Base-by-base conservation (phyloP, 1,139 yeast genomes). In the Nakaseomyces glabratus region DNA sequence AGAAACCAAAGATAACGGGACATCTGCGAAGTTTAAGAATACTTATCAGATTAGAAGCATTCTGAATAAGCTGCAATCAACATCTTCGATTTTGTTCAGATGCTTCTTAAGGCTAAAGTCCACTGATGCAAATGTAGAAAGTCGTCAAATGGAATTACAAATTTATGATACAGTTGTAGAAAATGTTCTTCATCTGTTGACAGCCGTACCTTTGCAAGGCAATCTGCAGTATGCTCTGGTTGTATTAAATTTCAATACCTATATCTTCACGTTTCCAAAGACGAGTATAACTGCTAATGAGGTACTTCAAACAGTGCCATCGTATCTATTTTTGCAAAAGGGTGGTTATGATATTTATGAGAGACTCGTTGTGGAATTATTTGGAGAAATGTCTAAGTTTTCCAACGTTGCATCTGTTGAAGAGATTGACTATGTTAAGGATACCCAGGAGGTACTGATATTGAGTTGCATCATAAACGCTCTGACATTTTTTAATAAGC, bases 1-100 rank as follows among this genome's bases (percentile, higher is more conserved):
- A 34, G 60, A 55, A n/a, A 47, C 53, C 16, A 59, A 59, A 35
- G 58, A 52, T 36, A 68, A 66, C 22, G 65, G 63, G 8, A 66
- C 71, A 4, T 65, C 69, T 30, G 71, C 79, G 1, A 69, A 71
- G 41, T 74, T 64, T 57, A 80, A 79, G 46, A 81, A 80, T 46
- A 59, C 79, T 0, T 56, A 72, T 2, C 76, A 76, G 43, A 51
- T 76, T 14, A 65, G 85, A 37, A 64, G 65, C 39, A 61, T 76
- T 28, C 57, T 65, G 31, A 66, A 69, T 37, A 66, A 71, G 31
- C 56, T 74, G 20, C 79, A 72, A 41, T 66, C 72, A 4, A 66
- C 71, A 46, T 57, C 71, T 2, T 57, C 62, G 1, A 47, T 55
- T 20, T 38, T 62, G 2, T 58, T 58, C 34, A 55, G 62, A 40